Base-by-base conservation (phyloP, 106 monocot species). In the Dendrobium chrysotoxum region DNA sequence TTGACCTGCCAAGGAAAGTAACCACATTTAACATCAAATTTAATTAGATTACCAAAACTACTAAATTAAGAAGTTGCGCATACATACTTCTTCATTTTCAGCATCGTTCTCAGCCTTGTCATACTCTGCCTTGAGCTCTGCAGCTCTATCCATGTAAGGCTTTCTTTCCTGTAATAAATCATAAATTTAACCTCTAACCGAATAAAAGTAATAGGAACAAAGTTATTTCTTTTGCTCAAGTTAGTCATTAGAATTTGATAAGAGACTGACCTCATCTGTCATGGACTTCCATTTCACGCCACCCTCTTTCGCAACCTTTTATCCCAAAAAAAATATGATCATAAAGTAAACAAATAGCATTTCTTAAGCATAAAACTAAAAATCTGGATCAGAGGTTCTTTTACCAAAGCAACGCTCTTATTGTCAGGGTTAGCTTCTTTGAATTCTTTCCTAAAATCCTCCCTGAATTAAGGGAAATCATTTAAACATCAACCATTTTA, bases 231-330 rank as follows among this genome's bases (percentile, higher is more conserved):
- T 20, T 39, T 46, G 65, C 12, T 1, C 17, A 47, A 8, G 1
- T 13, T 23, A 40, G 16, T 13, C 2, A 64, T 4, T 23, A 54
- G n/a, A 23, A 65, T 26, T 7, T 45, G 5, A 1, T 31, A 76
- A 6, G 4, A 72, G 58, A 75, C 84, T 67, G 73, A 93, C 96
- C 75, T 96, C 94, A 26, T 91, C 97, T 2, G 89, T 84, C 86
- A 98, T 77, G 13, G 92, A 85, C 9, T 86, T 98, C 98, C 98
- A 98, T 78, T 82, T 98, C 67, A 75, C 91, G n/a, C 98, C 98
- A 16, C 92, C 98, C 47, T 94, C 92, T 78, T 98, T 98, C 21
- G 92, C 82, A 46, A 83, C 92, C 88, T 95, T 42, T 30, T 35
- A 1, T 16, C 26, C 4, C 5, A 31, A 45, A 55, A 41, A 20